These are phyloP conservation scores for Apiospora phragmitis DNA, from an alignment of 2,329 filamentous ascomycete genomes.

Conservation along the genomic window DNA sequence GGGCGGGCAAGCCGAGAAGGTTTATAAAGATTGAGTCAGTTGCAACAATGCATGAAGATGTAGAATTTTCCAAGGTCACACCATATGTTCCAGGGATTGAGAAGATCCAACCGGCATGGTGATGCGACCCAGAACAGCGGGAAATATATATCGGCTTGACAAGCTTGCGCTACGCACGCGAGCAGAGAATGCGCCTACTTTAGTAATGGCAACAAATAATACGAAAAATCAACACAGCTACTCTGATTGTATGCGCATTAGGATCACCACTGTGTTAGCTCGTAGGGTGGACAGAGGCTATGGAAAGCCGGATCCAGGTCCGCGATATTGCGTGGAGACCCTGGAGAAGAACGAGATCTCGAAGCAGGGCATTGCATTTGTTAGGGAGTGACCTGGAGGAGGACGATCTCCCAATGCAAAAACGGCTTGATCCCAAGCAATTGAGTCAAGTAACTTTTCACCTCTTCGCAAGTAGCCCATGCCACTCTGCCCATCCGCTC, in stretches of 20 bases:
- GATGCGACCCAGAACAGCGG: neutral
- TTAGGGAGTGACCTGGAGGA: neutral
- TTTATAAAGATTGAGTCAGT: neutral
- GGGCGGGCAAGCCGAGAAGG: neutral
- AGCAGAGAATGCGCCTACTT: slow-evolving; percentile 1
- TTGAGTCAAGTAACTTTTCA: neutral
- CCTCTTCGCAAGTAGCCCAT: neutral
- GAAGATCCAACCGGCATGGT: neutral
- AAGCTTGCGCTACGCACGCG: neutral
- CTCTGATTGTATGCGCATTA: slow-evolving; percentile 7
- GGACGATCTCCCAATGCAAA: neutral
- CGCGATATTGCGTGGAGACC: neutral
- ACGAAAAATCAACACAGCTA: neutral
- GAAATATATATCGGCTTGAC: neutral
- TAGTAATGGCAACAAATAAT: slow-evolving; percentile 1
- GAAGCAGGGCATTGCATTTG: neutral
- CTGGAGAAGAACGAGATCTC: neutral
- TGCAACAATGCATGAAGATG: neutral
- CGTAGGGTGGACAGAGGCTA: slow-evolving; percentile 1
- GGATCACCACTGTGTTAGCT: neutral
- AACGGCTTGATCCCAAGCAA: neutral
- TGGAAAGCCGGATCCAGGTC: neutral
- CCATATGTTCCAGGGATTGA: neutral
- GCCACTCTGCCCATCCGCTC: neutral
- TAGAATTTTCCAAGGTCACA: slow-evolving; percentile 6